Evolutionary conservation across 352 stramenopile genomes (phyloP), one percentile per base, ranked within the genome.

Genomic region (Globisporangium canariense): DNA sequence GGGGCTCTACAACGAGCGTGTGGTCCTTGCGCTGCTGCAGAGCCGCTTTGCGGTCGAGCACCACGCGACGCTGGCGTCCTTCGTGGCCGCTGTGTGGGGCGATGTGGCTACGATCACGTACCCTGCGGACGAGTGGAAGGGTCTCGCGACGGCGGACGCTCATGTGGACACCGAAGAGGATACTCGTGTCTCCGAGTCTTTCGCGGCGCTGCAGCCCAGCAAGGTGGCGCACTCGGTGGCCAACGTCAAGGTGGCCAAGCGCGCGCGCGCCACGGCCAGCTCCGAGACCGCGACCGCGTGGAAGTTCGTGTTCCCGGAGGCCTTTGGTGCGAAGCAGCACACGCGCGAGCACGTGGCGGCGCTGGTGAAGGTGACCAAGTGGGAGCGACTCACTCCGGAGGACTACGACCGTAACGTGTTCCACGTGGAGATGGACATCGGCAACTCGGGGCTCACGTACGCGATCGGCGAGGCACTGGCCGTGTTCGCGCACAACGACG

Each of bases 401-500:
- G 83, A 91, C 66, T 96, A 96, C 75, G 80, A 76, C 64, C 84
- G 88, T 41, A 92, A 96, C 67, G 88, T 96, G 40, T 92, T 93
- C 74, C 88, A 94, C 70, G 60, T 94, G 51, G 84, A 92, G 62
- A 91, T 96, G 76, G 88, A 94, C 73, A 93, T 89, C 55, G 87
- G 66, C 22, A 85, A 86, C 71, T 90, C 79, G 20, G 70, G 69
- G 38, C 89, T 96, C 69, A 81, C 84, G 78, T 96, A 96, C 80
- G 75, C 79, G 52, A 93, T 93, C 59, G 88, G 88, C 58, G 88
- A 94, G 47, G 86, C 88, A 45, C 71, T 96, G 14, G 86, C 82
- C 13, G 82, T 96, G 55, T 96, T 93, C 67, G 80, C 78, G 5
- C 84, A 94, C 68, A 96, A 96, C 74, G 73, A 91, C 66, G 72